A percentile compares a stretch with the other conserved stretches of the same genome.
Evolutionary conservation across 257 asterid species (phyloP).

Genomic region (Datura wrightii): DNA sequence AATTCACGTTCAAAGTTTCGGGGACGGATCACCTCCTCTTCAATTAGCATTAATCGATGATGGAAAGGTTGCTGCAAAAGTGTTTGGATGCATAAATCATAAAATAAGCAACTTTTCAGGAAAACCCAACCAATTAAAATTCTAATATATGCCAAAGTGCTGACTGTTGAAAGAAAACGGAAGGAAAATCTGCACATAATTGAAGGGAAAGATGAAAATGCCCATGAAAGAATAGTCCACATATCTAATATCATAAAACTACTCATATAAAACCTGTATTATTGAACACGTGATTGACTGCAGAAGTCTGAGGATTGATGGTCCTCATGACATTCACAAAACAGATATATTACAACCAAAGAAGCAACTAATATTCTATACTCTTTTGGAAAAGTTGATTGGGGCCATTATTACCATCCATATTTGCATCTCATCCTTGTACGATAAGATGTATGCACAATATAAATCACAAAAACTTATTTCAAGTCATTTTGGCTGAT

Average conservation of each 20-base stretch:
- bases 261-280: neutral
- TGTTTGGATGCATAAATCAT: slow-evolving; percentile 21
- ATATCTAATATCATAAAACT: slow-evolving; percentile 14
- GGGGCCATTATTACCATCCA: neutral
- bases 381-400: slow-evolving; percentile 10
- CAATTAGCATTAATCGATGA: slow-evolving; percentile 28
- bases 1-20: too few relatives aligned
- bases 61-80: slow-evolving; percentile 35
- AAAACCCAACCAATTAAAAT: slow-evolving; percentile 15
- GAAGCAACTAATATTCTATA: slow-evolving; percentile 14
- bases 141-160: slow-evolving; percentile 11
- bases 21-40: slow-evolving; percentile 38
- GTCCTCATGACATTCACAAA: slow-evolving; percentile 23
- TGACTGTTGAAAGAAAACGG: neutral
- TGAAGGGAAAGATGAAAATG: slow-evolving; percentile 22
- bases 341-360: too few relatives aligned
- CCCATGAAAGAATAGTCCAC: slow-evolving; percentile 16
- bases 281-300: slow-evolving; percentile 1
- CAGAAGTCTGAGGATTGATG: slow-evolving; percentile 6
- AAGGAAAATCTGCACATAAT: neutral
- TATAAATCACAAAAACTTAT: neutral
- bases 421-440: neutral
- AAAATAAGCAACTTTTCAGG: slow-evolving; percentile 13
- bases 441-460: neutral
- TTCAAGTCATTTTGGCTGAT: slow-evolving; percentile 28